Base-by-base conservation (phyloP, 202 grass and related monocot genomes). In the Sporobolus alterniflorus region DNA sequence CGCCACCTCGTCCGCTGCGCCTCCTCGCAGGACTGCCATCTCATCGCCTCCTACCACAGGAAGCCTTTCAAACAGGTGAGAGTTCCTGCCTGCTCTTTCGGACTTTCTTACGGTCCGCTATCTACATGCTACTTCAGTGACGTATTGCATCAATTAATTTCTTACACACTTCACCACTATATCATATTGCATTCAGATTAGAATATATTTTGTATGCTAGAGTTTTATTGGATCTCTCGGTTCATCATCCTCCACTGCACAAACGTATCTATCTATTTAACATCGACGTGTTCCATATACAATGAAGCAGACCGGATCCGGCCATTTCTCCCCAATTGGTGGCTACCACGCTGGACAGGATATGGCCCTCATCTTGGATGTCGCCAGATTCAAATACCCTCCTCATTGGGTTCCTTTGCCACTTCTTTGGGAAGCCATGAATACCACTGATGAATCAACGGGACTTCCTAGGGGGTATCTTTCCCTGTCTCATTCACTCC, bases 281-380 rank as follows among this genome's bases (percentile, higher is more conserved):
- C 50, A 62, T 15, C 11, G 21, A 26, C 16, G 33, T 9, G 3
- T 73, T 7, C n/a, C 17, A 6, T 60, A 5, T 59, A 6, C 29
- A 20, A 48, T 52, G 61, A 6, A 84, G 72, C 89, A 94, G 96
- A 98, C 93, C 61, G 96, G 96, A 21, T 90, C 82, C 25, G 93
- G 96, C 20, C 93, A 98, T 89, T 98, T 94, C 84, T 95, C 96
- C n/a, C 96, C 96, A 57, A 95, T 98, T 7, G 93, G 96, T 43
- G 92, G 95, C 28, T 98, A 98, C 50, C 92, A 98, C 46, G 89
- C 85, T 13, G 91, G 75, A 13, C 83, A 89, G 50, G 96, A 99
- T 78, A 99, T 94, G 96, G 96, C 67, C 3, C 91, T 99, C 52
- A 89, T 99, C 85, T 86, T 99, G 64, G 96, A 96, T 85, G 93